These are phyloP conservation scores for Cercospora berteroae DNA, from an alignment of 2,329 filamentous ascomycete species.

Conservation along the genomic window DNA sequence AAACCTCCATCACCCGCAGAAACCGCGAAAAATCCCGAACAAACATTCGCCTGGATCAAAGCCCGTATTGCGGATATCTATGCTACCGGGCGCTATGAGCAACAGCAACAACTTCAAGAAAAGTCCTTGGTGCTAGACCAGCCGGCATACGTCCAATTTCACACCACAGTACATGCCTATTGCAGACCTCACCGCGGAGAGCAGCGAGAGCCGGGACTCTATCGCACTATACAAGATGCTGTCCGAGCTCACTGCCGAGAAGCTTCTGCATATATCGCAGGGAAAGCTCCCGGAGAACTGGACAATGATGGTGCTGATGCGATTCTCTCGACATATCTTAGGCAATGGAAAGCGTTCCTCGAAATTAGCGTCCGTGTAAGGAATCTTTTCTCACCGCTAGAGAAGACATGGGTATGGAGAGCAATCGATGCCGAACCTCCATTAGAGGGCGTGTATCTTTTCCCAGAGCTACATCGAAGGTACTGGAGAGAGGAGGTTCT, in stretches of 20 bases:
- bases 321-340: not conserved
- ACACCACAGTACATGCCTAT: not conserved
- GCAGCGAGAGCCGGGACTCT: not conserved
- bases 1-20: not conserved
- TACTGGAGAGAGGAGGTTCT: not conserved
- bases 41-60: not conserved
- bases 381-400: not conserved
- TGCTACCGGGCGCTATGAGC: not conserved
- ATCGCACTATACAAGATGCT: not conserved
- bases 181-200: not conserved
- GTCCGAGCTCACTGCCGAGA: not conserved
- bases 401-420: not conserved
- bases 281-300: not conserved
- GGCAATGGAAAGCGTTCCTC: not conserved
- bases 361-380: not conserved
- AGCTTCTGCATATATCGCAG: not conserved
- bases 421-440: not conserved
- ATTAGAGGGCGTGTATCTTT: not conserved
- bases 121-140: not conserved
- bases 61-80: not conserved
- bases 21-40: not conserved
- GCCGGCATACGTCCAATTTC: not conserved
- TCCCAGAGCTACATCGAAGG: not conserved
- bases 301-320: not conserved
- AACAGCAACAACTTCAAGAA: not conserved